Conservation (phyloP, 192 early-diverging fungal genomes). For the Gigaspora rosea region DNA sequence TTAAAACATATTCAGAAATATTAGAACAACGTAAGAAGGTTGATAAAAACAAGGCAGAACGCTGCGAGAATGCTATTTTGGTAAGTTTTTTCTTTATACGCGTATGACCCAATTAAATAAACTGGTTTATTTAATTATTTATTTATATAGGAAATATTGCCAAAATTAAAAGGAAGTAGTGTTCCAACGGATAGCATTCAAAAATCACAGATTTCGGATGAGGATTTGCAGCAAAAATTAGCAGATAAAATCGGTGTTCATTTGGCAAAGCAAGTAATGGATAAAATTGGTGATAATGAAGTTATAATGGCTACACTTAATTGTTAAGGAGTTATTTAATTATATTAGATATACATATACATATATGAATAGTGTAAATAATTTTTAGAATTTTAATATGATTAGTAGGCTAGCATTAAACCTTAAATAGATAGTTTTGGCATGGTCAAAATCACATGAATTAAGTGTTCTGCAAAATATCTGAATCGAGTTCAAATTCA, state of each 20-base stretch:
- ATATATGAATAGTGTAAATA: no score
- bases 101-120: constrained; percentile 5
- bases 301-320: constrained; percentile 20
- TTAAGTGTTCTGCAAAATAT: no score
- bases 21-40: constrained; percentile 38
- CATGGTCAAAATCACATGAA: no score
- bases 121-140: not conserved
- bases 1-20: constrained; percentile 62
- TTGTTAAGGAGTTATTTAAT: not conserved
- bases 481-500: no score
- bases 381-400: no score
- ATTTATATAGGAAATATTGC: constrained; percentile 20
- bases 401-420: no score
- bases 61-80: constrained; percentile 53
- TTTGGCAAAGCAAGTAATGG: constrained; percentile 13
- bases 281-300: not conserved
- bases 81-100: constrained; percentile 39
- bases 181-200: not conserved
- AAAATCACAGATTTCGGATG: not conserved
- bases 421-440: no score
- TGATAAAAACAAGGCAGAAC: constrained; percentile 32
- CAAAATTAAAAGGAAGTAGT: constrained; percentile 13
- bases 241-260: constrained; percentile 13
- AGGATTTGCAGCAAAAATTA: constrained; percentile 26
- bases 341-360: not conserved